Conservation (phyloP, 2,329 filamentous ascomycete genomes). For the Aspergillus fructus region DNA sequence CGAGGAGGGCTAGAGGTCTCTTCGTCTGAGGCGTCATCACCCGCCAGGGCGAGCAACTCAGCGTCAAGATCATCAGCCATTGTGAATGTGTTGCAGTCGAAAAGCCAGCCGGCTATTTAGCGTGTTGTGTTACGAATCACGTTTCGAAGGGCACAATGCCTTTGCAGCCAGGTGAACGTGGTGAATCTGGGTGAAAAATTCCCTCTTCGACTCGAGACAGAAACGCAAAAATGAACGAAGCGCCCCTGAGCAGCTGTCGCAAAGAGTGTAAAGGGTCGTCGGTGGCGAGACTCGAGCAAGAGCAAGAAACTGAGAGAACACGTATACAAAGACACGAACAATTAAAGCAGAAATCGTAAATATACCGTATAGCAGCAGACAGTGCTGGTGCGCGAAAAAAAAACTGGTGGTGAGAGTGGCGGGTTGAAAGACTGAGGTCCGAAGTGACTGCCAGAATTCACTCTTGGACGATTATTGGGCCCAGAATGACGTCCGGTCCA, state of each 20-base stretch:
- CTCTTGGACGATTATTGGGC: slow-evolving; percentile 10
- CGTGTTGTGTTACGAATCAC: neutral
- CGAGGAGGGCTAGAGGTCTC: slow-evolving; percentile 52
- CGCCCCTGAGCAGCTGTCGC: slow-evolving; percentile 23
- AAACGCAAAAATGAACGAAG: neutral
- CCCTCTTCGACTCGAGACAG: neutral
- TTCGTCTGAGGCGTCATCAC: slow-evolving; percentile 56
- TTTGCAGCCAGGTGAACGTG: neutral
- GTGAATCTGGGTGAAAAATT: neutral
- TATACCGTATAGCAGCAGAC: neutral
- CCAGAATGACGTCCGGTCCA: slow-evolving; percentile 32
- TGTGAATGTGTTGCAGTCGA: slow-evolving; percentile 28
- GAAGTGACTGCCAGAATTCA: slow-evolving; percentile 14
- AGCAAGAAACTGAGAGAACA: neutral
- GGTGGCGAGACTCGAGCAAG: slow-evolving; percentile 9
- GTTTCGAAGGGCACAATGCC: slow-evolving; percentile 3
- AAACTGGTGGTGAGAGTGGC: slow-evolving; percentile 8
- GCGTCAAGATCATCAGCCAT: slow-evolving; percentile 87
- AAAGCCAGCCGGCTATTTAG: slow-evolving; percentile 8
- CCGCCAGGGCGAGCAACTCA: slow-evolving; percentile 89
- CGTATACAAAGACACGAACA: slow-evolving; percentile 14
- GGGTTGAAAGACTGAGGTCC: slow-evolving; percentile 12
- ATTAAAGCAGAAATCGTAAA: neutral
- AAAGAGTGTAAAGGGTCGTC: slow-evolving; percentile 16
- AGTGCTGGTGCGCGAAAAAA: neutral